Conservation (phyloP, 352 stramenopile species). For the Globisporangium uncinulatum region DNA sequence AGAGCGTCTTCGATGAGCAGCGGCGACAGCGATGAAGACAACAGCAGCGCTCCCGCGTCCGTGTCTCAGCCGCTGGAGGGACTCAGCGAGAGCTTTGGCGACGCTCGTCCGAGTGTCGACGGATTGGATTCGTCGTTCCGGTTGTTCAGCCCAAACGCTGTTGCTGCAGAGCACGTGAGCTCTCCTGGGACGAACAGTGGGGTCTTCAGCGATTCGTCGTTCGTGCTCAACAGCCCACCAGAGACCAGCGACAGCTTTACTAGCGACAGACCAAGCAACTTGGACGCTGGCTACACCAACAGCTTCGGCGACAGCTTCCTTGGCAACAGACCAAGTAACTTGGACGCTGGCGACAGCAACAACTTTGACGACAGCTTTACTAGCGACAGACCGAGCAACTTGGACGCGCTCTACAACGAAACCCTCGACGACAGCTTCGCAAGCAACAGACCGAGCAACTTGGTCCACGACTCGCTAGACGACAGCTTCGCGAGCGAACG, state of each 20-base stretch:
- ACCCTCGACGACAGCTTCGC: neutral
- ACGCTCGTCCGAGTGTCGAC: neutral
- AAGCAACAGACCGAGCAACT: neutral
- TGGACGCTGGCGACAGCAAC: neutral
- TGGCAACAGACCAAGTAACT: neutral
- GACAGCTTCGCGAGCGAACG: slow-evolving; percentile 4
- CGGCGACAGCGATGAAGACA: slow-evolving; percentile 1
- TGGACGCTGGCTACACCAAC: neutral
- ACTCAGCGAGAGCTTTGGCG: slow-evolving; percentile 7
- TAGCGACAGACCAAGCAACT: neutral
- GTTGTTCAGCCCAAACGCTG: slow-evolving; percentile 4
- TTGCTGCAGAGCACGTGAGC: neutral
- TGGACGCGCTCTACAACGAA: neutral
- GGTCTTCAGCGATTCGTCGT: slow-evolving; percentile 7
- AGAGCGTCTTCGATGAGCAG: neutral
- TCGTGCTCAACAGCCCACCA: slow-evolving; percentile 5
- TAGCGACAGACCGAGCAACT: neutral
- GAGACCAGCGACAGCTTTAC: slow-evolving; percentile 3
- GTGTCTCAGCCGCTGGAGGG: neutral
- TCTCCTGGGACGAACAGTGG: neutral
- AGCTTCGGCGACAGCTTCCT: slow-evolving; percentile 9
- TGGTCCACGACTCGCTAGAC: slow-evolving; percentile 1
- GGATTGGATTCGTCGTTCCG: slow-evolving; percentile 6
- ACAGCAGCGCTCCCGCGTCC: neutral
- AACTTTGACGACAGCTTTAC: slow-evolving; percentile 9